A percentile compares a stretch with the other conserved stretches of the same genome.
phyloP scores from a whole-genome alignment of 257 asterid genomes.

The Scutellaria minor region DNA sequence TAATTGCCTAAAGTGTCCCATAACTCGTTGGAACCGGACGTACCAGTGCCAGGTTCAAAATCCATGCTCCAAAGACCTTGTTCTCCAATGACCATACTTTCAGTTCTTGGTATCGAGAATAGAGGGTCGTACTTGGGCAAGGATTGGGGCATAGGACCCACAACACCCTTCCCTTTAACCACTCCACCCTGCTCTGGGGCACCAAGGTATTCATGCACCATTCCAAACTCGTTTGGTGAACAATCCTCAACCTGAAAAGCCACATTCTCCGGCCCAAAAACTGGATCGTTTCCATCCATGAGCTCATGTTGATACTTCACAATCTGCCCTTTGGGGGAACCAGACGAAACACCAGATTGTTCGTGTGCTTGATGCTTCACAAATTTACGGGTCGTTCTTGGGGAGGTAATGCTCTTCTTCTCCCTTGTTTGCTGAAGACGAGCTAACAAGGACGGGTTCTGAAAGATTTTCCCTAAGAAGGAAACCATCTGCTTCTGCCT shows the following conservation, averaged over 20 bases:
- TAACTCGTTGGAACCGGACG: conserved; percentile 47
- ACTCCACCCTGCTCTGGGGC: conserved; percentile 38
- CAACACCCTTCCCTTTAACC: conserved; percentile 51
- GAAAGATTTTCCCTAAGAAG: conserved; percentile 74
- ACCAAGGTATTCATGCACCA: conserved; percentile 38
- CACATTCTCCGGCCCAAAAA: conserved; percentile 31
- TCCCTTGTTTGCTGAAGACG: conserved; percentile 54
- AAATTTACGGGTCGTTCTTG: conserved; percentile 57
- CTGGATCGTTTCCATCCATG: conserved; percentile 33
- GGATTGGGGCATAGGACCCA: conserved; percentile 32
- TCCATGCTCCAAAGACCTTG: conserved; percentile 50
- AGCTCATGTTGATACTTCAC: conserved; percentile 37
- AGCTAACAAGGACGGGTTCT: conserved; percentile 55
- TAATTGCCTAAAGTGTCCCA: conserved; percentile 52
- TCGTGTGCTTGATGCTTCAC: conserved; percentile 53
- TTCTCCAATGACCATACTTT: conserved; percentile 44
- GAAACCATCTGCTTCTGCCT: conserved; percentile 88
- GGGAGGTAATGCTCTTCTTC: conserved; percentile 47
- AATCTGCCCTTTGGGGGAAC: conserved; percentile 42
- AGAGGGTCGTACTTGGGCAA: conserved; percentile 41
- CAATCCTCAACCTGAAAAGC: conserved; percentile 41
- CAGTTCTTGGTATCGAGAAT: conserved; percentile 40
- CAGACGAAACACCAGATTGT: conserved; percentile 36
- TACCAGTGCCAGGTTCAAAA: conserved; percentile 46
- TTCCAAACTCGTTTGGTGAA: conserved; percentile 37